Evolutionary conservation across 2,329 filamentous ascomycete species (phyloP).

Genomic region (Fusarium buharicum): DNA sequence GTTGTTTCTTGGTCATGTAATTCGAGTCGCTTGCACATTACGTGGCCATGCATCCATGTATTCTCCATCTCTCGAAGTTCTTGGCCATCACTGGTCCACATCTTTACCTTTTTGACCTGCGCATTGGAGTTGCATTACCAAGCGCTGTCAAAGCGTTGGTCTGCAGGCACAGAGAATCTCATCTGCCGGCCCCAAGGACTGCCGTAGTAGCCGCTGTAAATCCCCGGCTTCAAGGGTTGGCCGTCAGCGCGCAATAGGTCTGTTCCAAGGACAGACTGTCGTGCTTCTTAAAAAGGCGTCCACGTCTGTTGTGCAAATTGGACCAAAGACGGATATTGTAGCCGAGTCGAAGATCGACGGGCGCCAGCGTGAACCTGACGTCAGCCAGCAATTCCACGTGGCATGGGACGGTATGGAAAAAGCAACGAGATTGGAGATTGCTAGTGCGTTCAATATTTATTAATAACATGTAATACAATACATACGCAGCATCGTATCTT

Average conservation of each 20-base stretch:
- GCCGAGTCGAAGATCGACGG: constrained; percentile 28
- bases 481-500: constrained; percentile 13
- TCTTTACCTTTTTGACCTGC: constrained; percentile 4
- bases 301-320: background rate
- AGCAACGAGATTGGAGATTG: constrained; percentile 19
- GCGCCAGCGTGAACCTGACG: constrained; percentile 24
- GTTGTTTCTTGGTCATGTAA: background rate
- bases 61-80: background rate
- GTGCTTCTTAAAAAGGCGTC: constrained; percentile 1
- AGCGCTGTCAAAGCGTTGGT: constrained; percentile 34
- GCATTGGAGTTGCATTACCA: constrained; percentile 19
- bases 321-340: constrained; percentile 7
- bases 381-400: constrained; percentile 42
- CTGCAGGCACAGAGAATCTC: constrained; percentile 27
- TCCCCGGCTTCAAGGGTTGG: background rate
- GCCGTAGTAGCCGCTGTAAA: constrained; percentile 18
- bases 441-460: constrained; percentile 15
- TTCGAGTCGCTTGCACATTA: constrained; percentile 24
- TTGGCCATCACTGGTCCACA: constrained; percentile 8
- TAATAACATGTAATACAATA: background rate
- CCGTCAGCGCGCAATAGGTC: background rate
- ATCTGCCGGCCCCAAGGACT: constrained; percentile 33
- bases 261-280: background rate
- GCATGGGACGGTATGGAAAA: constrained; percentile 38
- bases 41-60: background rate